These are phyloP conservation scores for Apiospora saccharicola DNA, from an alignment of 2,329 filamentous ascomycete species.

Conservation along the genomic window DNA sequence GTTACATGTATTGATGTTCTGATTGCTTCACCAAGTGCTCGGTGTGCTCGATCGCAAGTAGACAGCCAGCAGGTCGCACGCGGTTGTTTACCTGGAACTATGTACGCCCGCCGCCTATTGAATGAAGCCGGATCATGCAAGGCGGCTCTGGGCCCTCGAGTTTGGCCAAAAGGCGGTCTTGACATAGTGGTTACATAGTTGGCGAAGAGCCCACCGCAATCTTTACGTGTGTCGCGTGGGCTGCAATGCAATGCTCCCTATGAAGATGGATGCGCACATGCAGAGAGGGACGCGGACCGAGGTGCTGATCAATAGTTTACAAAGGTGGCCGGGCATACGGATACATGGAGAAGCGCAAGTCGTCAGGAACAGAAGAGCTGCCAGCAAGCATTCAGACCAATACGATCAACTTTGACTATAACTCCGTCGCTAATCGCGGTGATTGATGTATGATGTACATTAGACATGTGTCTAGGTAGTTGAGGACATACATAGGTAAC, in stretches of 20 bases:
- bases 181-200: slow-evolving; percentile 16
- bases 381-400: neutral
- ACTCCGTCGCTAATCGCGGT: neutral
- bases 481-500: neutral
- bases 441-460: slow-evolving; percentile 1
- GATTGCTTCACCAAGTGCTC: slow-evolving; percentile 11
- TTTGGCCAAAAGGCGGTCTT: slow-evolving; percentile 9
- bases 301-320: neutral
- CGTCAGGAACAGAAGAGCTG: neutral
- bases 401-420: neutral
- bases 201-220: neutral
- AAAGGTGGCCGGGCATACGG: neutral
- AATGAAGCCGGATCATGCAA: neutral
- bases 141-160: neutral
- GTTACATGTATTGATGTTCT: neutral
- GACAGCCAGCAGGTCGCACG: neutral
- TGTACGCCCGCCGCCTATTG: neutral
- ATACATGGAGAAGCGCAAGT: neutral
- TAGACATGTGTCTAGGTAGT: slow-evolving; percentile 8
- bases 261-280: neutral
- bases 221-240: slow-evolving; percentile 12
- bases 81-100: slow-evolving; percentile 9
- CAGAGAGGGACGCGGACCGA: neutral
- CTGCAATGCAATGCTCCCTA: neutral
- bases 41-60: slow-evolving; percentile 14